These are phyloP conservation scores for Globisporangium uncinulatum DNA, from an alignment of 352 stramenopile species.

Conservation along the genomic window DNA sequence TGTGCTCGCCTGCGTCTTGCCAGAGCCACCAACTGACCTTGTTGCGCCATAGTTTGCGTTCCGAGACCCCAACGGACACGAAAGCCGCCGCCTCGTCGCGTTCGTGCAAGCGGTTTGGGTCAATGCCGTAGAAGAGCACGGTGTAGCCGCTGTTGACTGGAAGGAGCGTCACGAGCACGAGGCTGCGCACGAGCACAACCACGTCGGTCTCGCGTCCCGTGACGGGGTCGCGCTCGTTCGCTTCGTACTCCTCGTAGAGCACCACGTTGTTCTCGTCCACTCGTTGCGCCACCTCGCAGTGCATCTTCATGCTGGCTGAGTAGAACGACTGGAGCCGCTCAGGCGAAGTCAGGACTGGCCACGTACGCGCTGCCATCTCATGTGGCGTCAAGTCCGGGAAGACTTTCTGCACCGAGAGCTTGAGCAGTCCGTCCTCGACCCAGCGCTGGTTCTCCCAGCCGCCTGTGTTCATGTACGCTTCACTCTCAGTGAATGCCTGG, in stretches of 20 bases:
- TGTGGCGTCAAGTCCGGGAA: slow-evolving; percentile 15
- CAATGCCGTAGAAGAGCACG: slow-evolving; percentile 32
- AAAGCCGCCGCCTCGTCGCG: slow-evolving; percentile 16
- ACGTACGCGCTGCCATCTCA: slow-evolving; percentile 15
- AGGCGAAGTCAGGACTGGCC: slow-evolving; percentile 19
- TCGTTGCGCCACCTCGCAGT: slow-evolving; percentile 21
- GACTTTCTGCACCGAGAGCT: slow-evolving; percentile 24
- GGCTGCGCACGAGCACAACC: slow-evolving; percentile 18
- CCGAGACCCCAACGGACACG: slow-evolving; percentile 16
- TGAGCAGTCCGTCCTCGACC: slow-evolving; percentile 26
- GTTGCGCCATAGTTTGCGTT: slow-evolving; percentile 15
- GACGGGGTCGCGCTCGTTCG: slow-evolving; percentile 12
- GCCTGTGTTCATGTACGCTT: slow-evolving; percentile 19
- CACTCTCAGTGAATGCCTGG: slow-evolving; percentile 14
- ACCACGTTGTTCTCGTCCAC: slow-evolving; percentile 32
- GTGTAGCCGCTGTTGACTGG: slow-evolving; percentile 25
- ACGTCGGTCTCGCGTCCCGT: slow-evolving; percentile 15
- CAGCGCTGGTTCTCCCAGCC: slow-evolving; percentile 27
- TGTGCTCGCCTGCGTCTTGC: slow-evolving; percentile 14
- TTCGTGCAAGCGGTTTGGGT: slow-evolving; percentile 17
- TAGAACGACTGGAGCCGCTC: slow-evolving; percentile 20
- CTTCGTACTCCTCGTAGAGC: slow-evolving; percentile 33
- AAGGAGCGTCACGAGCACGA: slow-evolving; percentile 34
- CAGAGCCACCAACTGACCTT: slow-evolving; percentile 25
- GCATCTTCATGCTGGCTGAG: slow-evolving; percentile 28